A percentile compares a stretch with the other conserved stretches of the same genome.
These are phyloP conservation scores for Hypoxylon sp. DNA, from an alignment of 2,329 filamentous ascomycete genomes.

Conservation along the genomic window DNA sequence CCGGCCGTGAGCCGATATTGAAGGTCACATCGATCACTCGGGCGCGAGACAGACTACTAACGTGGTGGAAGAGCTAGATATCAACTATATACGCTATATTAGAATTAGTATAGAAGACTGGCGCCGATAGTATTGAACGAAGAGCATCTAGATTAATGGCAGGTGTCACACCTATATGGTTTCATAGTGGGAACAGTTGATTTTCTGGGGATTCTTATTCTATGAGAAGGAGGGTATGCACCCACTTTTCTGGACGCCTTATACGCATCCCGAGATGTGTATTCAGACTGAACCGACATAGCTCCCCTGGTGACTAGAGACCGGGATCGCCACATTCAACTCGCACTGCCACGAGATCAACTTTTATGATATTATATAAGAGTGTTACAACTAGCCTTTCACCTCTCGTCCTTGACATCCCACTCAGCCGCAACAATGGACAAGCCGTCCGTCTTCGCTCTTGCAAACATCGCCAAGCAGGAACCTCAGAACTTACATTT, in stretches of 20 bases:
- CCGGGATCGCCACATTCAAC: background rate
- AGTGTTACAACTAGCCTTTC: background rate
- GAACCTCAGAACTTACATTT: constrained; percentile 7
- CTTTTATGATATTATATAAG: background rate
- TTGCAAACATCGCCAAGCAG: background rate
- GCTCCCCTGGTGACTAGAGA: background rate
- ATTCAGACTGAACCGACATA: background rate
- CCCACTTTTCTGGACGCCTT: constrained; percentile 3
- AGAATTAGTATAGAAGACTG: background rate
- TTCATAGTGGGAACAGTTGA: background rate
- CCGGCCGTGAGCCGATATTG: background rate
- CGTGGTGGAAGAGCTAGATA: background rate
- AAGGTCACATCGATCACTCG: background rate
- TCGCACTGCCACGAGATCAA: background rate
- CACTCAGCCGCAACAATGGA: constrained; percentile 3
- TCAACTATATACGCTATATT: constrained; percentile 2
- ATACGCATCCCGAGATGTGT: background rate
- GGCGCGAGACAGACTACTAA: background rate
- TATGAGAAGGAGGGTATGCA: background rate
- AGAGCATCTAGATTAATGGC: background rate
- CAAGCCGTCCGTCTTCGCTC: constrained; percentile 1
- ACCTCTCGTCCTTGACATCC: background rate
- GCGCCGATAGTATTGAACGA: background rate
- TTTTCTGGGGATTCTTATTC: background rate
- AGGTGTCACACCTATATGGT: background rate